Percentiles rank a stretch among this genome's conserved stretches.
Evolutionary conservation across 495 filamentous ascomycete genomes (phyloP).

Genomic region (Hyaloscypha finlandica): DNA sequence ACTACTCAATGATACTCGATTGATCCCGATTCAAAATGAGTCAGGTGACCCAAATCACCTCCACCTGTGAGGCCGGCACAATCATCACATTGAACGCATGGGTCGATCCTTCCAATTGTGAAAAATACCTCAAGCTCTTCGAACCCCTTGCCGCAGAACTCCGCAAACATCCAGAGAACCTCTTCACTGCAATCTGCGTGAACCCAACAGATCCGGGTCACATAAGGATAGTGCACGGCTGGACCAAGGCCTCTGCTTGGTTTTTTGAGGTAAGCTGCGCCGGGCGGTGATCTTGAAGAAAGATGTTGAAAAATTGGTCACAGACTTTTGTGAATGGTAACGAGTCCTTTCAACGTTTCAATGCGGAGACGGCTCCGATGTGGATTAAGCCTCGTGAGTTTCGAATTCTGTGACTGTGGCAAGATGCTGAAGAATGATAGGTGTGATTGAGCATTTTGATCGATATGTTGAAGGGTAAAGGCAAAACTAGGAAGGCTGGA

Average conservation of each 20-base stretch:
- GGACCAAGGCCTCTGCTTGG: not conserved
- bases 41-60: not conserved
- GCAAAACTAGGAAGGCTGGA: not conserved
- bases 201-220: not conserved
- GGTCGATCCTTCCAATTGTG: not conserved
- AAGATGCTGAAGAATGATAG: not conserved
- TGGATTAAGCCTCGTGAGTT: constrained; percentile 11
- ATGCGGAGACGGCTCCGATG: not conserved
- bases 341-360: not conserved
- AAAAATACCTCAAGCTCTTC: constrained; percentile 1
- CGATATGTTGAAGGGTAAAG: not conserved
- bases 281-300: no score
- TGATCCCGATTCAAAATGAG: not conserved
- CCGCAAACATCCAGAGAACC: constrained; percentile 3
- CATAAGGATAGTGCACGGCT: constrained; percentile 2
- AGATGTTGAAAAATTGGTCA: no score
- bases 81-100: not conserved
- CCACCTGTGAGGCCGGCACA: not conserved
- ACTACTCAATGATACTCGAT: not conserved
- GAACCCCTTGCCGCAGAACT: not conserved
- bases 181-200: not conserved
- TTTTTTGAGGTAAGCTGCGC: not conserved
- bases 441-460: constrained; percentile 2
- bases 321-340: constrained; percentile 4
- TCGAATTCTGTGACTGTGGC: not conserved